These are phyloP conservation scores for Clonostachys byssicola DNA, from an alignment of 2,329 filamentous ascomycete genomes.

Conservation along the genomic window DNA sequence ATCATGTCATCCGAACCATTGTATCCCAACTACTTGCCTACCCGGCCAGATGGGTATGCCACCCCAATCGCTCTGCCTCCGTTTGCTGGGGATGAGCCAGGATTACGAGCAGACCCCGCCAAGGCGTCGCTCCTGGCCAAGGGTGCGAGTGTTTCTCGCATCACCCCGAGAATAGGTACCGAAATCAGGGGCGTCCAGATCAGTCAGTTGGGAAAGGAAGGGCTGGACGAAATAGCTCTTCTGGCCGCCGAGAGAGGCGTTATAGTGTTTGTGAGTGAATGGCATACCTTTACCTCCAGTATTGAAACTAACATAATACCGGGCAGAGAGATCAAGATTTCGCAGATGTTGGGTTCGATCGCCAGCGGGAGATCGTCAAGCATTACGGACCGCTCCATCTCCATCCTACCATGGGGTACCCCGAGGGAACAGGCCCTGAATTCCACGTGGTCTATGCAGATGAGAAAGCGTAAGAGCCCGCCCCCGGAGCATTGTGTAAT, in stretches of 20 bases:
- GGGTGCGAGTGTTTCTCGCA: conserved; percentile 5
- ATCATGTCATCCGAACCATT: conserved; percentile 16
- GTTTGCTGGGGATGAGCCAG: conserved; percentile 22
- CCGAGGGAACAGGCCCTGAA: conserved; percentile 19
- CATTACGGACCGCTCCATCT: conserved; percentile 23
- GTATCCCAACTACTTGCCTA: conserved; percentile 24
- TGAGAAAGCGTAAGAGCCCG: conserved; percentile 14
- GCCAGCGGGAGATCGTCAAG: conserved; percentile 15
- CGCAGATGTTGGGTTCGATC: conserved; percentile 21
- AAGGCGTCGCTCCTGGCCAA: conserved; percentile 11
- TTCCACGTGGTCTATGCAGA: conserved; percentile 25
- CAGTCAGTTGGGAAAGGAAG: conserved; percentile 11
- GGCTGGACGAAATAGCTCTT: conserved; percentile 20
- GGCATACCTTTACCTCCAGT: not conserved
- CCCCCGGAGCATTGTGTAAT: not conserved
- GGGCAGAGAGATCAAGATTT: conserved; percentile 21
- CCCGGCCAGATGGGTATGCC: conserved; percentile 19
- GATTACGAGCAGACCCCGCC: conserved; percentile 17
- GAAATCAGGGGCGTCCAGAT: conserved; percentile 21
- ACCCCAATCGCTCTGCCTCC: conserved; percentile 13
- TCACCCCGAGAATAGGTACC: conserved; percentile 19
- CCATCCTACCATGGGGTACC: conserved; percentile 23
- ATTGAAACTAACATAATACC: not conserved
- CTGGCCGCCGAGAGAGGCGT: conserved; percentile 21
- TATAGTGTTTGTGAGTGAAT: conserved; percentile 18